Evolutionary conservation across 805 yeast species (phyloP).

Genomic region (Metschnikowia baotianmanensis): DNA sequence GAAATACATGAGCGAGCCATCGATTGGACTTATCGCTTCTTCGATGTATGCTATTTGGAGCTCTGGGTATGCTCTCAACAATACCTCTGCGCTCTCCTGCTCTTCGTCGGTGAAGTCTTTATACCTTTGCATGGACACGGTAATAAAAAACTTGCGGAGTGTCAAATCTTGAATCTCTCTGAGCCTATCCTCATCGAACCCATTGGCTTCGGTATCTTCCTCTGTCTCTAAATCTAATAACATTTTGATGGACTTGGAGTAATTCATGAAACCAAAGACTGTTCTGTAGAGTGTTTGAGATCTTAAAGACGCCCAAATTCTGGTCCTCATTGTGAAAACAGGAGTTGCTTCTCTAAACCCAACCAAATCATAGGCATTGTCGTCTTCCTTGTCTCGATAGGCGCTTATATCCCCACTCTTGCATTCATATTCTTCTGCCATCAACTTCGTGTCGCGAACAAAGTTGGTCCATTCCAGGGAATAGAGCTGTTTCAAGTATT

Average conservation of each 20-base stretch:
- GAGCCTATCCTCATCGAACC: slow-evolving; percentile 9
- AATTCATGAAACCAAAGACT: slow-evolving; percentile 97
- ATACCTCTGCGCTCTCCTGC: slow-evolving; percentile 74
- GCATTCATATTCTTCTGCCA: slow-evolving; percentile 69
- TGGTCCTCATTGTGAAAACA: slow-evolving; percentile 90
- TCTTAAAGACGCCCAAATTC: slow-evolving; percentile 98
- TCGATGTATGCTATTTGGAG: slow-evolving; percentile 90
- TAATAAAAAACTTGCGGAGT: slow-evolving; percentile 73
- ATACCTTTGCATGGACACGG: slow-evolving; percentile 86
- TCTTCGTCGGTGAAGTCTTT: slow-evolving; percentile 71
- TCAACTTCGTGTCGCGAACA: slow-evolving; percentile 90
- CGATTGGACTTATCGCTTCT: slow-evolving; percentile 75
- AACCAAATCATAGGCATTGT: slow-evolving; percentile 89
- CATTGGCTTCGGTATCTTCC: slow-evolving; percentile 34
- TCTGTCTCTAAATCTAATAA: slow-evolving; percentile 94
- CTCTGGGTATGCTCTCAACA: slow-evolving; percentile 81
- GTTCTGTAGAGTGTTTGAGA: slow-evolving; percentile 97
- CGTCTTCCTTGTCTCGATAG: slow-evolving; percentile 35
- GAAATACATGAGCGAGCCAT: slow-evolving; percentile 61
- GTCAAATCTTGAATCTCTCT: slow-evolving; percentile 53
- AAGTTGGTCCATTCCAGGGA: slow-evolving; percentile 98
- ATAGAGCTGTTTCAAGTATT: slow-evolving; percentile 90
- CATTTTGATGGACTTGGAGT: slow-evolving; percentile 91
- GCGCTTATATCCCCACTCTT: slow-evolving; percentile 17
- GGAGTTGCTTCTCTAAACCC: slow-evolving; percentile 98